These are phyloP conservation scores for Alternaria tenuissima DNA, from an alignment of 2,329 filamentous ascomycete species.

Conservation along the genomic window DNA sequence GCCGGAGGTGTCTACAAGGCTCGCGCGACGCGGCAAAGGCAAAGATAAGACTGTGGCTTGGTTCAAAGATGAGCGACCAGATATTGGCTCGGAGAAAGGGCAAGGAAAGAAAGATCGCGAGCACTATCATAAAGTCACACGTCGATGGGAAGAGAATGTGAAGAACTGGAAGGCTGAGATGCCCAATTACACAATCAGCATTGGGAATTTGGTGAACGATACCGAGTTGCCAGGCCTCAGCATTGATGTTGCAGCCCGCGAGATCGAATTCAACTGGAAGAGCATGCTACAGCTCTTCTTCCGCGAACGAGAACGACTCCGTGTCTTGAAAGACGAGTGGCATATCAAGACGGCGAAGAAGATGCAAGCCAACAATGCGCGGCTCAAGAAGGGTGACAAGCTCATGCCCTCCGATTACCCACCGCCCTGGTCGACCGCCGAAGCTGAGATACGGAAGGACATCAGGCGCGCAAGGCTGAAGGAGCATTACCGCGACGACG, in stretches of 20 bases:
- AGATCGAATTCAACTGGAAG: conserved; percentile 40
- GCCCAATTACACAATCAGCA: conserved; percentile 43
- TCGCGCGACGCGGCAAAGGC: conserved; percentile 25
- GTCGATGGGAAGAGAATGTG: conserved; percentile 41
- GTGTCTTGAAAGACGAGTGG: conserved; percentile 18
- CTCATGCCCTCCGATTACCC: conserved; percentile 23
- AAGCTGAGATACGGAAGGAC: conserved; percentile 31
- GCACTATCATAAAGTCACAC: conserved; percentile 26
- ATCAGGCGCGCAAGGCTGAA: conserved; percentile 36
- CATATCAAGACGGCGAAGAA: conserved; percentile 13
- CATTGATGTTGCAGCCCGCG: conserved; percentile 29
- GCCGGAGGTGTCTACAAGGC: conserved; percentile 35
- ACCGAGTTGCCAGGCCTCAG: conserved; percentile 36
- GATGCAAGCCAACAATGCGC: conserved; percentile 20
- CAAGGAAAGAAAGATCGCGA: conserved; percentile 8
- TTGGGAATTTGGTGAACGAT: conserved; percentile 44
- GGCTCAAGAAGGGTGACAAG: conserved; percentile 26
- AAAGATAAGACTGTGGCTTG: conserved; percentile 23
- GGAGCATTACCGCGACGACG: conserved; percentile 32
- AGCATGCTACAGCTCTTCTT: conserved; percentile 42
- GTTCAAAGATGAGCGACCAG: conserved; percentile 27
- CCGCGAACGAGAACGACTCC: conserved; percentile 36
- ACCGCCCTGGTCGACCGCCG: conserved; percentile 17
- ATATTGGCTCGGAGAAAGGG: neutral
- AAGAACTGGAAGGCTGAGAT: conserved; percentile 33